Evolutionary conservation across 768 basidiomycete genomes (phyloP).

Genomic region (Panaeolus papilionaceus): DNA sequence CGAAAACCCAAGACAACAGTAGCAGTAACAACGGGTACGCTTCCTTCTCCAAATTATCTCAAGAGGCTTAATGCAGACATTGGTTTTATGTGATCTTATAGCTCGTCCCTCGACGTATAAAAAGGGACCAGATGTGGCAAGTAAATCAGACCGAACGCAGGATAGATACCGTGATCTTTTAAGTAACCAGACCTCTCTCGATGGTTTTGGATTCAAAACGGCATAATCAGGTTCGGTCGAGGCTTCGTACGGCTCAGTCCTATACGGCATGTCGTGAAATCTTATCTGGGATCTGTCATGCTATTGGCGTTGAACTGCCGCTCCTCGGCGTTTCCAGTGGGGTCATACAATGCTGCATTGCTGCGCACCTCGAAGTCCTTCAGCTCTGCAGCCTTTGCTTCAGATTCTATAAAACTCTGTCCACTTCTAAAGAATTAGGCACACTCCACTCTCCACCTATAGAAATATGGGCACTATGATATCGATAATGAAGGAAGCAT

Average conservation of each 20-base stretch:
- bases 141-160: conserved; percentile 26
- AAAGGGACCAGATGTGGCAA: conserved; percentile 28
- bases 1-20: background rate
- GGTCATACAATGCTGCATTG: no score
- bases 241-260: no score
- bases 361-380: no score
- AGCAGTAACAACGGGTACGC: background rate
- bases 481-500: conserved; percentile 32
- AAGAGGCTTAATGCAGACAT: background rate
- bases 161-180: conserved; percentile 19
- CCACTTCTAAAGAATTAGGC: no score
- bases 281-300: background rate
- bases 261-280: no score
- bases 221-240: background rate
- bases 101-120: conserved; percentile 19
- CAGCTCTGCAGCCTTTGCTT: no score
- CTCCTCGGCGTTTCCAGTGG: no score
- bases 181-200: conserved; percentile 16
- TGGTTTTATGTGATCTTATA: background rate
- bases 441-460: no score
- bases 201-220: conserved; percentile 12
- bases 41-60: background rate
- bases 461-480: background rate
- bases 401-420: no score
- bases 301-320: background rate